Evolutionary conservation across 176 grass and related monocot genomes (phyloP).

Genomic region (Juncus inflexus): DNA sequence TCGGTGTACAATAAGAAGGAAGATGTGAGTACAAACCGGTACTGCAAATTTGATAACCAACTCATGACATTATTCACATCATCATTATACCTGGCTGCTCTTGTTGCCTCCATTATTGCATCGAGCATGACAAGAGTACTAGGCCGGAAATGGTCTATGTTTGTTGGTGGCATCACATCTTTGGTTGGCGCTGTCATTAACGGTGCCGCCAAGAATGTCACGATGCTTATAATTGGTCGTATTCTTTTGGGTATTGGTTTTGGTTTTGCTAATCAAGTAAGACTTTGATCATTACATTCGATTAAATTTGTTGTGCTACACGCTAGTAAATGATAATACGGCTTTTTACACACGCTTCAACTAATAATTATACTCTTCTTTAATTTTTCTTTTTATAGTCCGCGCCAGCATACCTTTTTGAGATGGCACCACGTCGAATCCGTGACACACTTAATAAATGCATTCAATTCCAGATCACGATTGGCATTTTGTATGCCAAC

Average conservation of each 20-base stretch:
- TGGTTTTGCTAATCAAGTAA: constrained; percentile 50
- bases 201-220: constrained; percentile 30
- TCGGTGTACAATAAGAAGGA: constrained; percentile 29
- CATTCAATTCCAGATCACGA: constrained; percentile 47
- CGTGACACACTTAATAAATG: constrained; percentile 49
- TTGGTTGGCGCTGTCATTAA: constrained; percentile 40
- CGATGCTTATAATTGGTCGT: constrained; percentile 46
- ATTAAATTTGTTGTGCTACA: too few species aligned
- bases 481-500: constrained; percentile 42
- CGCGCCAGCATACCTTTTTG: constrained; percentile 44
- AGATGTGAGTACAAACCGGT: constrained; percentile 27
- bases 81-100: constrained; percentile 44
- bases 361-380: too few species aligned
- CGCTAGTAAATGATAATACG: too few species aligned
- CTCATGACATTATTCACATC: constrained; percentile 39
- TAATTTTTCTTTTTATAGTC: constrained; percentile 11
- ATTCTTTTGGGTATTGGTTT: constrained; percentile 47
- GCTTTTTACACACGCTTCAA: too few species aligned
- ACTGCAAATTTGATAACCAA: constrained; percentile 52
- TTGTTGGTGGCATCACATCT: constrained; percentile 35
- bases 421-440: constrained; percentile 43
- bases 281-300: too few species aligned
- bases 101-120: constrained; percentile 40
- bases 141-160: constrained; percentile 48
- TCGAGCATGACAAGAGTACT: constrained; percentile 30